These are phyloP conservation scores for Malassezia brasiliensis DNA, from an alignment of 1,284 basidiomycete genomes.

Conservation along the genomic window DNA sequence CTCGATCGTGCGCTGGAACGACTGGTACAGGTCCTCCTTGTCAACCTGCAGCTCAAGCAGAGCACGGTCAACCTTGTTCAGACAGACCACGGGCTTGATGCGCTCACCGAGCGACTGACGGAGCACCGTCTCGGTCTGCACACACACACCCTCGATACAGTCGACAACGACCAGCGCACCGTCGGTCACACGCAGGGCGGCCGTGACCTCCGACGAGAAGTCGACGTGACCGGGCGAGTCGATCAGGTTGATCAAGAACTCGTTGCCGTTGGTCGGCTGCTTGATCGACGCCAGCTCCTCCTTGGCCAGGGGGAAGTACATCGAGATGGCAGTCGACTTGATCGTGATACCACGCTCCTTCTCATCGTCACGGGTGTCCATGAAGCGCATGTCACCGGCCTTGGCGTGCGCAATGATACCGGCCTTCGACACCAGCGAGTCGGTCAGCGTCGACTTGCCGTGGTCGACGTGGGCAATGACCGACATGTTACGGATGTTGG, in stretches of 20 bases:
- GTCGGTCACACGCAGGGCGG: constrained; percentile 98
- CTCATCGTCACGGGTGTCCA: constrained; percentile 94
- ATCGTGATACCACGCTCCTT: constrained; percentile 99
- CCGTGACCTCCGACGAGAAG: constrained; percentile 99
- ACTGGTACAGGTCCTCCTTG: constrained; percentile 96
- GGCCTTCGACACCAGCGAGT: constrained; percentile 97
- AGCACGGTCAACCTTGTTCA: constrained; percentile 99
- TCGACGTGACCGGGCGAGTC: constrained; percentile 99
- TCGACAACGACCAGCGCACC: constrained; percentile 87
- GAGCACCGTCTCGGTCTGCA: constrained; percentile 98
- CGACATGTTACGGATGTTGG: constrained; percentile 91
- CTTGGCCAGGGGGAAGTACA: constrained; percentile 95
- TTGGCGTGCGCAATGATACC: constrained; percentile 96
- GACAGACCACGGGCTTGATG: constrained; percentile 98
- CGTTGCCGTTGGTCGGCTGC: constrained; percentile 85
- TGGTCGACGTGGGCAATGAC: constrained; percentile 67
- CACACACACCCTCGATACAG: constrained; percentile 98
- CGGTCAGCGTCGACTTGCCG: constrained; percentile 98
- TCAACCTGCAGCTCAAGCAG: constrained; percentile 94
- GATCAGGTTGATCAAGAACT: constrained; percentile 99
- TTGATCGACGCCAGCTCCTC: constrained; percentile 64
- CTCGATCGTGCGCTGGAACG: constrained; percentile 95
- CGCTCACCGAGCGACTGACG: constrained; percentile 95
- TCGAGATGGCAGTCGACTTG: constrained; percentile 99
- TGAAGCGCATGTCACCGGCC: constrained; percentile 91